Percentiles rank a stretch among this genome's conserved stretches.
phyloP scores from a whole-genome alignment of 2,329 filamentous ascomycete species.

The Epichloe brachyelytri region DNA sequence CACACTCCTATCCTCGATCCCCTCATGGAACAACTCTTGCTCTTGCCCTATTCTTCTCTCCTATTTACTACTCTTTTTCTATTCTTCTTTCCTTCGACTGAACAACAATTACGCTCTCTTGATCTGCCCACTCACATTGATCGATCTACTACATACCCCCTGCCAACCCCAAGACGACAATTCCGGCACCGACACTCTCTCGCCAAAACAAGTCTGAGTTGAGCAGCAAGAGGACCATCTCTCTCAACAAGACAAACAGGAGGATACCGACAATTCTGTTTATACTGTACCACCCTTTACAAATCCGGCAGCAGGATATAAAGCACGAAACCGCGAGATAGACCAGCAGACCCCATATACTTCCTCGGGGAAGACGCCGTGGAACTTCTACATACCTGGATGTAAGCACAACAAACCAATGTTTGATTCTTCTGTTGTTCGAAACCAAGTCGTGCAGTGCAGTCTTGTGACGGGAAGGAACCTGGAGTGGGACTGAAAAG shows the following conservation, averaged over 20 bases:
- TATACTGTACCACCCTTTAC: background rate
- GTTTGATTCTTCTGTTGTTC: background rate
- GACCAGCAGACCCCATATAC: background rate
- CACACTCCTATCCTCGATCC: background rate
- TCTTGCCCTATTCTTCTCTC: constrained; percentile 1
- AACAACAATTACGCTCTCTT: background rate
- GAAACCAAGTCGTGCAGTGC: background rate
- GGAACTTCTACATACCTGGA: background rate
- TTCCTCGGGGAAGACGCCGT: background rate
- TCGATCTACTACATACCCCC: background rate
- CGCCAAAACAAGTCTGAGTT: background rate
- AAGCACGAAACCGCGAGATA: background rate
- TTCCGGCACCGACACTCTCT: background rate
- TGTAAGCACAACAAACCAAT: constrained; percentile 1
- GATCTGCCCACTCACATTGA: background rate
- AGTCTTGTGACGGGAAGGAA: background rate
- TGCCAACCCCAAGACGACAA: background rate
- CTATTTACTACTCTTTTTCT: background rate
- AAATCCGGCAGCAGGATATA: background rate
- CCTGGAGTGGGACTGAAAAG: background rate
- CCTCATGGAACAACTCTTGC: background rate
- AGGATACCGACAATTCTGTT: background rate
- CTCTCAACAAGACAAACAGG: background rate
- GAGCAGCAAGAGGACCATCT: background rate
- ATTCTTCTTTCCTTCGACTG: background rate